Percentiles rank a stretch among this genome's conserved stretches.
Conservation (phyloP, 1,284 basidiomycete species). For the Cerrena zonata region DNA sequence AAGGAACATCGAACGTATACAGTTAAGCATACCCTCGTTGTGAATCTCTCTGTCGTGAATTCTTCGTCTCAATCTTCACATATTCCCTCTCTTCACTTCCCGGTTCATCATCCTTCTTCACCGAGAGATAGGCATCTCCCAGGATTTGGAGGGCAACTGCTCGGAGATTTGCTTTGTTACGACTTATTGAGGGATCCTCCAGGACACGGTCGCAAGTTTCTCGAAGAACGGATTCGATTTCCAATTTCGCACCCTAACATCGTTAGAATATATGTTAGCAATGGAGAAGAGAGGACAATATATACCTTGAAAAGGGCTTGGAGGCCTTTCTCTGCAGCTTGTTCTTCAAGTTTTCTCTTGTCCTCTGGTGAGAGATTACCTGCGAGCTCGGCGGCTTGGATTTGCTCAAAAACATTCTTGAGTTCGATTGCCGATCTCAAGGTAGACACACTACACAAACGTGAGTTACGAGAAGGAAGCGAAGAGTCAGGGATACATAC, state of each 20-base stretch:
- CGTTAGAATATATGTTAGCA: background rate
- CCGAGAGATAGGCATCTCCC: conserved; percentile 67
- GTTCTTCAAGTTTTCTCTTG: conserved; percentile 86
- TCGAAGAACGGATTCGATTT: conserved; percentile 88
- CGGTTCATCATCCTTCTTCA: conserved; percentile 63
- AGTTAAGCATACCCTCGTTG: conserved; percentile 15
- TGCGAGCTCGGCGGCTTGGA: conserved; percentile 85
- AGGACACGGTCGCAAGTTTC: conserved; percentile 90
- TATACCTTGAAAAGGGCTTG: conserved; percentile 85
- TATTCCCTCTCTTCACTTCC: conserved; percentile 66
- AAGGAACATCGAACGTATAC: too few relatives aligned
- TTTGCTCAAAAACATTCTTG: conserved; percentile 91
- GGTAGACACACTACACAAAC: conserved; percentile 74
- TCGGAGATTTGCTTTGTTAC: conserved; percentile 65
- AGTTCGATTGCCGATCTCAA: conserved; percentile 86
- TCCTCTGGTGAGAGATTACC: conserved; percentile 83
- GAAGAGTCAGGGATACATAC: conserved; percentile 42
- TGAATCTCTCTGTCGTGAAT: conserved; percentile 36
- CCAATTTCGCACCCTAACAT: conserved; percentile 82
- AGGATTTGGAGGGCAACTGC: conserved; percentile 81
- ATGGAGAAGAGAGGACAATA: background rate
- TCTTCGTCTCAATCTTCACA: conserved; percentile 76
- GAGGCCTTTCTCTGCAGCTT: conserved; percentile 93
- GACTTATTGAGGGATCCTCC: conserved; percentile 45
- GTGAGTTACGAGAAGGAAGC: background rate